Percentiles rank a stretch among this genome's conserved stretches.
These are phyloP conservation scores for Tricholomella constricta DNA, from an alignment of 768 basidiomycete species.

Conservation along the genomic window DNA sequence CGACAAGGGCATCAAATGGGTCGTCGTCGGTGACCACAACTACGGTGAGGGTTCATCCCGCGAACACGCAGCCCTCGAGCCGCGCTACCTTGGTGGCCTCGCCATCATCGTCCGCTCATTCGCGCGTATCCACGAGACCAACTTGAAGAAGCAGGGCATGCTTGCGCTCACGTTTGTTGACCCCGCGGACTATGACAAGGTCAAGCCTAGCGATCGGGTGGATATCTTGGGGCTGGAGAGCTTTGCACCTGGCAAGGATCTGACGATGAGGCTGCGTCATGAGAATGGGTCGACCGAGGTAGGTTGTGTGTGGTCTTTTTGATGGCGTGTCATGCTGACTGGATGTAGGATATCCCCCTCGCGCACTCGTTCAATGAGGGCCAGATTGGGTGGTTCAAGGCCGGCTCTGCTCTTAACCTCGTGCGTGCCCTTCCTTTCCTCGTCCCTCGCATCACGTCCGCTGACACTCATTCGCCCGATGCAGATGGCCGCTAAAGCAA, in stretches of 20 bases:
- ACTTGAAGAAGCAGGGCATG: constrained; percentile 99
- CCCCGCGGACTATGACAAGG: constrained; percentile 92
- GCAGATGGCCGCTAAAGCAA: constrained; percentile 20
- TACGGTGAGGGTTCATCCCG: constrained; percentile 99
- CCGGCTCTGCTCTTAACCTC: constrained; percentile 90
- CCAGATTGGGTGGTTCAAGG: constrained; percentile 99
- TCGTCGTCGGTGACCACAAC: constrained; percentile 94
- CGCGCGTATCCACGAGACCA: constrained; percentile 97
- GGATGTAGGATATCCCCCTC: constrained; percentile 56
- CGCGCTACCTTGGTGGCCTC: constrained; percentile 91
- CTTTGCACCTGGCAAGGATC: constrained; percentile 91
- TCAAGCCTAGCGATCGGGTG: constrained; percentile 84
- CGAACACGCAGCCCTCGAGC: constrained; percentile 96
- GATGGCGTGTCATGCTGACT: constrained; percentile 15
- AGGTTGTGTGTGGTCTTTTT: constrained; percentile 19
- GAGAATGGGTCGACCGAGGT: constrained; percentile 74
- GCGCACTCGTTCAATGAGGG: constrained; percentile 97
- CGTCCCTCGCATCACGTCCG: neutral
- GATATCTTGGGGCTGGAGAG: constrained; percentile 86
- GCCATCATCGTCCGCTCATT: constrained; percentile 97
- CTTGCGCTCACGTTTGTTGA: constrained; percentile 93
- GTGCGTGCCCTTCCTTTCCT: constrained; percentile 39
- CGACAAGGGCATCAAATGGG: constrained; percentile 90
- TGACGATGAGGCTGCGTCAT: constrained; percentile 84
- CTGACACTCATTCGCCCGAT: neutral